phyloP scores from a whole-genome alignment of 73 alveolate species.

The Blepharisma stoltei region DNA sequence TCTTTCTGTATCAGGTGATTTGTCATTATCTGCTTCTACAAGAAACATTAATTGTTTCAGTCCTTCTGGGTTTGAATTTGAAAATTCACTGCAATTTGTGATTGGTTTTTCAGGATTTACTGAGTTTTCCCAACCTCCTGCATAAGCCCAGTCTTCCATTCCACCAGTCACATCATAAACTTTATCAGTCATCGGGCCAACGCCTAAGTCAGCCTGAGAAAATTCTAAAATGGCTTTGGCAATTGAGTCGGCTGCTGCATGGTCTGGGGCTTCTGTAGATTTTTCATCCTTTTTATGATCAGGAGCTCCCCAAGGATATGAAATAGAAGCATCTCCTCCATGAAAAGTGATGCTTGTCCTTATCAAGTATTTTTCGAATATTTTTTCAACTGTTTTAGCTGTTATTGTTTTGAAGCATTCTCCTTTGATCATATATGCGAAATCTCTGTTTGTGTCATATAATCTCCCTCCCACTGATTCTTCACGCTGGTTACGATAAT shows the following conservation, averaged over 20 bases:
- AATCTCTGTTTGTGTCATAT: constrained; percentile 95
- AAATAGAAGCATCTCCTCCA: constrained; percentile 87
- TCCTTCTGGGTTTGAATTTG: constrained; percentile 32
- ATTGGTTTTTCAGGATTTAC: constrained; percentile 50
- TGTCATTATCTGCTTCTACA: constrained; percentile 68
- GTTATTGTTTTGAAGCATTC: constrained; percentile 81
- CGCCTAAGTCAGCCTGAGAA: constrained; percentile 42
- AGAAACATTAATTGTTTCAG: constrained; percentile 58
- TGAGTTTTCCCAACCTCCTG: constrained; percentile 88
- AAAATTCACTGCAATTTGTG: constrained; percentile 54
- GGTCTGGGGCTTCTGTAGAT: constrained; percentile 94
- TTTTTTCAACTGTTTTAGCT: constrained; percentile 77
- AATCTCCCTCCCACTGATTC: constrained; percentile 78
- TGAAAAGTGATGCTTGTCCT: constrained; percentile 86
- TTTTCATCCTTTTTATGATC: constrained; percentile 41
- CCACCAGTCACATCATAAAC: constrained; percentile 93
- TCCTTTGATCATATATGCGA: constrained; percentile 67
- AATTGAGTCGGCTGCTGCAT: constrained; percentile 53
- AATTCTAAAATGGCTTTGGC: constrained; percentile 35
- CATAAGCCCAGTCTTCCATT: constrained; percentile 98
- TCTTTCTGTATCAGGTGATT: constrained; percentile 61
- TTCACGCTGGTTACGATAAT: constrained; percentile 63
- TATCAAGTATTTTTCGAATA: constrained; percentile 58
- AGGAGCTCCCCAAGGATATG: constrained; percentile 96
- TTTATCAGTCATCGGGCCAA: constrained; percentile 80